Conservation (phyloP, 768 basidiomycete species). For the Tephrocybe sp. region DNA sequence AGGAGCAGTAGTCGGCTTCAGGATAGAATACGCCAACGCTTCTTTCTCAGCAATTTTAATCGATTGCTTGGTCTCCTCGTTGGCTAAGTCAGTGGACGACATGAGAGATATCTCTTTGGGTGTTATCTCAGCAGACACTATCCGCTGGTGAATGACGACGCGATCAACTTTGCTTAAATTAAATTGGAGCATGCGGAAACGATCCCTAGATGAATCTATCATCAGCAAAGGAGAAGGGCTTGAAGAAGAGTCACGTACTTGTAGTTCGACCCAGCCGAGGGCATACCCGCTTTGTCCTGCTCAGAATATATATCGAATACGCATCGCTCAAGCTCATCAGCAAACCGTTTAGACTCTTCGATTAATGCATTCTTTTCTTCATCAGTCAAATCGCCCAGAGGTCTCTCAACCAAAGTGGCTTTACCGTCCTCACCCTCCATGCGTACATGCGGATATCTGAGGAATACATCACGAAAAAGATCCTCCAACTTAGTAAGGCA, state of each 20-base stretch:
- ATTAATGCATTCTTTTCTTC: slow-evolving; percentile 59
- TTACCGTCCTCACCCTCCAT: slow-evolving; percentile 27
- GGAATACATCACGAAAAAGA: slow-evolving; percentile 68
- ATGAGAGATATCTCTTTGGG: slow-evolving; percentile 77
- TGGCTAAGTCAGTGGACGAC: slow-evolving; percentile 87
- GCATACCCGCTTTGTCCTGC: slow-evolving; percentile 66
- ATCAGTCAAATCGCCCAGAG: slow-evolving; percentile 54
- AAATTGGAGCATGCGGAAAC: slow-evolving; percentile 87
- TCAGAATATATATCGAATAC: slow-evolving; percentile 79
- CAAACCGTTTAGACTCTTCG: slow-evolving; percentile 60
- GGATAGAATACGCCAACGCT: slow-evolving; percentile 81
- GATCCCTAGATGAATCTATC: slow-evolving; percentile 54
- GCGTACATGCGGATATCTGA: slow-evolving; percentile 63
- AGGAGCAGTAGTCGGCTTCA: slow-evolving; percentile 68
- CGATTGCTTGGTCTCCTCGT: slow-evolving; percentile 81
- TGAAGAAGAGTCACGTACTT: slow-evolving; percentile 52
- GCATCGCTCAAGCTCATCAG: slow-evolving; percentile 71
- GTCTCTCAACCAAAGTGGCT: slow-evolving; percentile 37
- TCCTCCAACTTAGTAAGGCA: slow-evolving; percentile 77
- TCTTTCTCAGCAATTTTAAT: slow-evolving; percentile 83
- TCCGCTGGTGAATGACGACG: slow-evolving; percentile 74
- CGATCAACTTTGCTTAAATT: slow-evolving; percentile 86
- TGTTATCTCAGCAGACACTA: slow-evolving; percentile 64
- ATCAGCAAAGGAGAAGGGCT: background rate
- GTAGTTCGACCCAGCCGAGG: slow-evolving; percentile 72